Percentiles rank a stretch among this genome's conserved stretches.
Evolutionary conservation across 2,329 filamentous ascomycete genomes (phyloP).

Genomic region (Emergomyces pasteurianus): DNA sequence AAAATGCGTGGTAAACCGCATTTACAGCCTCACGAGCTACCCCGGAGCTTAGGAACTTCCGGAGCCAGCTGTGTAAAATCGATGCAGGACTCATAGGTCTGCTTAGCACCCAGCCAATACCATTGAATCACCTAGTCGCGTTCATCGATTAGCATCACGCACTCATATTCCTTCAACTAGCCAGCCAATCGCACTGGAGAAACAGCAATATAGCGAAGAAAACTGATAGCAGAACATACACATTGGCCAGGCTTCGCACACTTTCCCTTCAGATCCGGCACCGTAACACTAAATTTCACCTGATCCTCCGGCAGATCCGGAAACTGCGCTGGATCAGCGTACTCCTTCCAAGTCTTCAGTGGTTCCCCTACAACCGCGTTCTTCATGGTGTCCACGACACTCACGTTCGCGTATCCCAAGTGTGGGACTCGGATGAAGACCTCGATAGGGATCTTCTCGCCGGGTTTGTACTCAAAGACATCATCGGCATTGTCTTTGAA

Average conservation of each 20-base stretch:
- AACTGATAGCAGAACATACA: constrained; percentile 2
- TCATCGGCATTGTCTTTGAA: constrained; percentile 44
- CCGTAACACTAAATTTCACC: constrained; percentile 21
- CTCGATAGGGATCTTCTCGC: constrained; percentile 33
- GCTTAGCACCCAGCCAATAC: constrained; percentile 24
- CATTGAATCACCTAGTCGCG: constrained; percentile 19
- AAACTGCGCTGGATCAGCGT: constrained; percentile 20
- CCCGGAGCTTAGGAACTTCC: background rate
- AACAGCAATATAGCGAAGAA: background rate
- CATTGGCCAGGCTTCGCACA: constrained; percentile 20
- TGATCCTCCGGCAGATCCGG: constrained; percentile 18
- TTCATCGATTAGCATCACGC: background rate
- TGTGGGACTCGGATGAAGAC: constrained; percentile 38
- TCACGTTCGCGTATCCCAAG: constrained; percentile 38
- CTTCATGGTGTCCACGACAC: constrained; percentile 35
- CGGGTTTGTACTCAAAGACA: constrained; percentile 40
- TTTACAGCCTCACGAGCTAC: background rate
- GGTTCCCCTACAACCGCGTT: constrained; percentile 29
- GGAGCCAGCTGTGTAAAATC: constrained; percentile 15
- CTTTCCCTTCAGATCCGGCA: constrained; percentile 19
- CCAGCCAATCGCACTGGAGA: background rate
- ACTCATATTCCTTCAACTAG: background rate
- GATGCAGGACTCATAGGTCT: constrained; percentile 26
- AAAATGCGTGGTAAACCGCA: background rate
- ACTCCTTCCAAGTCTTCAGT: constrained; percentile 19